Evolutionary conservation across 768 basidiomycete genomes (phyloP).

Genomic region (Tulasnella sp.): DNA sequence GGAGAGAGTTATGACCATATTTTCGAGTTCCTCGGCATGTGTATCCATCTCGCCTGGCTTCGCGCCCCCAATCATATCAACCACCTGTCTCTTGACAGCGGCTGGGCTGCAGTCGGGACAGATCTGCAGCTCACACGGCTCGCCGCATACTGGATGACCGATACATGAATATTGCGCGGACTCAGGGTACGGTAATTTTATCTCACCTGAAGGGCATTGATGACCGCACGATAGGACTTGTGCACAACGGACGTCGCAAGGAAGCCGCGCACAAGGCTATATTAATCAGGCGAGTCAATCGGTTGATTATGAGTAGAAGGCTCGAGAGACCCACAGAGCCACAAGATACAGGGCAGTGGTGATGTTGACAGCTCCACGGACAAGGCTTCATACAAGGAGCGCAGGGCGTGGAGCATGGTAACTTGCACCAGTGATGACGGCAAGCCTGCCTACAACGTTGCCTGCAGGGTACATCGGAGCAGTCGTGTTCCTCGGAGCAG

Average conservation of each 20-base stretch:
- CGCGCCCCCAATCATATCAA: slow-evolving; percentile 46
- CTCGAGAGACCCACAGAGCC: slow-evolving; percentile 44
- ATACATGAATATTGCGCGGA: neutral
- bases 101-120: slow-evolving; percentile 42
- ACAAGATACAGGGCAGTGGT: slow-evolving; percentile 48
- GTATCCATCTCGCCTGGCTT: slow-evolving; percentile 39
- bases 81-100: slow-evolving; percentile 33
- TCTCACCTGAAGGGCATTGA: slow-evolving; percentile 51
- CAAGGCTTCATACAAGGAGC: slow-evolving; percentile 54
- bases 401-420: slow-evolving; percentile 42
- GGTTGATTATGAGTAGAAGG: neutral
- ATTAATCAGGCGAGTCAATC: neutral
- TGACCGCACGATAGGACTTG: slow-evolving; percentile 46
- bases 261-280: slow-evolving; percentile 54
- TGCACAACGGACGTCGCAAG: slow-evolving; percentile 47
- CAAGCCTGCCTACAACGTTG: slow-evolving; percentile 45
- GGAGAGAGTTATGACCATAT: slow-evolving; percentile 45
- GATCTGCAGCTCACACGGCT: slow-evolving; percentile 43
- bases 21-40: slow-evolving; percentile 33
- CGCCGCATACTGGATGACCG: slow-evolving; percentile 46
- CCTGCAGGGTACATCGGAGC: slow-evolving; percentile 34
- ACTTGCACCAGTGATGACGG: slow-evolving; percentile 38
- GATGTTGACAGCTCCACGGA: slow-evolving; percentile 47
- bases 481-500: slow-evolving; percentile 41
- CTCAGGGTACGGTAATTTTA: neutral